Conservation (phyloP, 1,284 basidiomycete species). For the Trametes pubescens region DNA sequence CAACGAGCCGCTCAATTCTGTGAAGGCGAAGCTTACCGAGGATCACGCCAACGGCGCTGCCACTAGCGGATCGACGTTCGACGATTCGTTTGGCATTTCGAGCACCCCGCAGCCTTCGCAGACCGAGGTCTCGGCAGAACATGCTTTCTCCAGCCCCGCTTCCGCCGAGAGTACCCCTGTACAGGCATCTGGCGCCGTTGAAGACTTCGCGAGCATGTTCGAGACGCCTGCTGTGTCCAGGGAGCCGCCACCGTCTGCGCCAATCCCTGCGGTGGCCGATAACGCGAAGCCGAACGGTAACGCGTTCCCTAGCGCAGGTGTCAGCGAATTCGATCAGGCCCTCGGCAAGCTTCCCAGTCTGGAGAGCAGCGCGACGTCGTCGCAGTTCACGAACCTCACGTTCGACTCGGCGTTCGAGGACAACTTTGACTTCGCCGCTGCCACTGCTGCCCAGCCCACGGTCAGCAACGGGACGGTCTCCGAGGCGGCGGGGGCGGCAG, state of each 20-base stretch:
- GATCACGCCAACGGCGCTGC: conserved; percentile 32
- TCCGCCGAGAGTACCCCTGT: neutral
- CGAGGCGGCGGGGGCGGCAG: conserved; percentile 22
- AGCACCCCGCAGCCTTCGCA: conserved; percentile 15
- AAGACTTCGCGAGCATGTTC: conserved; percentile 33
- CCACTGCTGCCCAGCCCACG: conserved; percentile 47
- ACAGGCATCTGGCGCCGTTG: conserved; percentile 7
- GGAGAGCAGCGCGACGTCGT: conserved; percentile 45
- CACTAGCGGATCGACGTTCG: conserved; percentile 50
- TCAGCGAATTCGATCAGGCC: conserved; percentile 79
- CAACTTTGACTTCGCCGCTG: conserved; percentile 82
- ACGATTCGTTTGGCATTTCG: conserved; percentile 70
- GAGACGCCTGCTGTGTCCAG: conserved; percentile 26
- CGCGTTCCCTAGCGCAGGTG: conserved; percentile 47
- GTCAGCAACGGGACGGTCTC: conserved; percentile 21
- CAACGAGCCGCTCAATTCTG: conserved; percentile 42
- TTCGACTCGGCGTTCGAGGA: conserved; percentile 48
- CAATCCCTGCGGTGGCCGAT: conserved; percentile 25
- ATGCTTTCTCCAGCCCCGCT: neutral
- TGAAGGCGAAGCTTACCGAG: conserved; percentile 37
- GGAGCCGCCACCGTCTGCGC: conserved; percentile 26
- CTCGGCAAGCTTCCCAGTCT: conserved; percentile 61
- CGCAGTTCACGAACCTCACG: conserved; percentile 51
- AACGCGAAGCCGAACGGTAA: conserved; percentile 37
- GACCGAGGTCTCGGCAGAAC: conserved; percentile 10